phyloP scores from a whole-genome alignment of 495 filamentous ascomycete genomes.

The Melanomma pulvis-pyrius region DNA sequence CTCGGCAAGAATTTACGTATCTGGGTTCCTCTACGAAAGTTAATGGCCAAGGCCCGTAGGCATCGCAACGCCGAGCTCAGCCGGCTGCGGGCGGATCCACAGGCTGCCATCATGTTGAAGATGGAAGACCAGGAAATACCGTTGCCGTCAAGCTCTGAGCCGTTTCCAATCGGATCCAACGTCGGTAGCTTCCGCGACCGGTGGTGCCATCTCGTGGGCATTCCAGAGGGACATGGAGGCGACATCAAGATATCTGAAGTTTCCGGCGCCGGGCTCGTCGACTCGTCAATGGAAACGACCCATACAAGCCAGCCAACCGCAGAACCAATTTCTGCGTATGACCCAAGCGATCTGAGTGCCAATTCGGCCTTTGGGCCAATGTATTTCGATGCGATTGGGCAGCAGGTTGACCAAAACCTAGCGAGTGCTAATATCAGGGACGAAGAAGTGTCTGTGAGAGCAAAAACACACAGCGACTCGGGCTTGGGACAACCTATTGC shows the following conservation, averaged over 20 bases:
- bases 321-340: not conserved
- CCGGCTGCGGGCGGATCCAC: slow-evolving; percentile 44
- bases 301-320: not conserved
- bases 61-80: slow-evolving; percentile 51
- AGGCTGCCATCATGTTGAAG: slow-evolving; percentile 42
- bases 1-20: slow-evolving; percentile 50
- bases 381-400: slow-evolving; percentile 6
- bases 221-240: not conserved
- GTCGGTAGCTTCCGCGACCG: slow-evolving; percentile 44
- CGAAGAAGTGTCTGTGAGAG: too few species aligned
- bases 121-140: slow-evolving; percentile 41
- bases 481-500: not conserved
- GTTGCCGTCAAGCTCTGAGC: slow-evolving; percentile 45
- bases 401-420: slow-evolving; percentile 21
- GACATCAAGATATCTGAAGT: not conserved
- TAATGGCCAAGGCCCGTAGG: slow-evolving; percentile 54
- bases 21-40: slow-evolving; percentile 58
- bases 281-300: slow-evolving; percentile 9
- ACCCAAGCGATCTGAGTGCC: not conserved
- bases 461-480: slow-evolving; percentile 20
- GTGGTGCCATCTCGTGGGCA: slow-evolving; percentile 47
- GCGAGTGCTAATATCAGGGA: too few species aligned
- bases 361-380: slow-evolving; percentile 7
- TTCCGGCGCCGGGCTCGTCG: not conserved
- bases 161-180: slow-evolving; percentile 36